A percentile compares a stretch with the other conserved stretches of the same genome.
Conservation (phyloP, 768 basidiomycete genomes). For the Phlebiopsis flavidoalba region DNA sequence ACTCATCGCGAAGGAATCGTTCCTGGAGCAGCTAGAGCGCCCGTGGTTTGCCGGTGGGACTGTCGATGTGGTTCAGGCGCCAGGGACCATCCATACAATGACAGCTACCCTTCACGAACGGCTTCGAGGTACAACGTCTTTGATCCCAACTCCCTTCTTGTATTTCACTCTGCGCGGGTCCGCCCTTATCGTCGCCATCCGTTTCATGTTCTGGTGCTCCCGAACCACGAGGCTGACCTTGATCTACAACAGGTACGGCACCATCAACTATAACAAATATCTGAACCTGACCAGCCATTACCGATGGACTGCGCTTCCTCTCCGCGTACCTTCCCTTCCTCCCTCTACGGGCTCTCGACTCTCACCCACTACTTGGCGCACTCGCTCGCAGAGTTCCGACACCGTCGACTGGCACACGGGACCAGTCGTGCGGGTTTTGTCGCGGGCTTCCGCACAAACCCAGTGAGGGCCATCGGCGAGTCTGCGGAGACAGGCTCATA, state of each 20-base stretch:
- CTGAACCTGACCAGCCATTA: constrained; percentile 71
- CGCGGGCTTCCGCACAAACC: constrained; percentile 50
- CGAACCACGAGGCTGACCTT: constrained; percentile 7
- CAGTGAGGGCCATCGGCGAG: constrained; percentile 54
- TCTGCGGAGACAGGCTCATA: constrained; percentile 62
- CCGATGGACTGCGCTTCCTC: constrained; percentile 72
- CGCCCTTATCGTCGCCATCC: background rate
- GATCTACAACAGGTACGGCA: constrained; percentile 62
- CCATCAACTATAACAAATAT: constrained; percentile 85
- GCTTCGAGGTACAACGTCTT: constrained; percentile 66
- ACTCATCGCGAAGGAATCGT: constrained; percentile 66
- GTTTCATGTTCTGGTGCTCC: background rate
- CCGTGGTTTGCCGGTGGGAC: constrained; percentile 87
- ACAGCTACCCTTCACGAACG: constrained; percentile 57
- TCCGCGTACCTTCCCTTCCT: constrained; percentile 77
- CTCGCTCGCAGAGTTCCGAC: constrained; percentile 52
- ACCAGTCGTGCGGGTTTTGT: constrained; percentile 69
- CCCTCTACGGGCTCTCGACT: constrained; percentile 65
- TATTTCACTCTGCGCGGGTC: background rate
- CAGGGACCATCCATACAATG: constrained; percentile 63
- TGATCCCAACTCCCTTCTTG: background rate
- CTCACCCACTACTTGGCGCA: constrained; percentile 58
- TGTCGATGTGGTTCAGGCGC: constrained; percentile 79
- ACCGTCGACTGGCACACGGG: constrained; percentile 47
- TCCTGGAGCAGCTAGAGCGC: constrained; percentile 53